Base-by-base conservation (phyloP, 352 stramenopile species). In the Globisporangium echinulatum region DNA sequence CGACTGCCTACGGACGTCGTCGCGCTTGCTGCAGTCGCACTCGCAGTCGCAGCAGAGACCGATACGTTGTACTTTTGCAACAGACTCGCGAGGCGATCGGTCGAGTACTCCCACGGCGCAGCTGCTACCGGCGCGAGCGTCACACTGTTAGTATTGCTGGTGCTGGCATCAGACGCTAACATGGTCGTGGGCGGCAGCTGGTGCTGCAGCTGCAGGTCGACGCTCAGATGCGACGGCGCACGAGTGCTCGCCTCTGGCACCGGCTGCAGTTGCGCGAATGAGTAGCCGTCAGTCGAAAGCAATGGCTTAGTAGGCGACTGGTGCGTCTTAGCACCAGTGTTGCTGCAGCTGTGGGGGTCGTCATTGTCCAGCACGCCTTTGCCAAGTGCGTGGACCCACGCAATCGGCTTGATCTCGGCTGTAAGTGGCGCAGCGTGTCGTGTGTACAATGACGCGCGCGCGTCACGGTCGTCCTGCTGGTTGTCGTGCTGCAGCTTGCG, bases 51-150 rank as follows among this genome's bases (percentile, higher is more conserved):
- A 17, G 53, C 48, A 44, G 63, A 69, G 15, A 83, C 74, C 1
- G 75, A 81, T 8, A 88, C 69, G 36, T 84, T 86, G 74, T 88
- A 88, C 55, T 88, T 88, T 49, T 83, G 65, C 52, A 88, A 54
- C 19, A 88, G 60, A 53, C 70, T 79, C 33, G 72, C 67, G 42
- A 88, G 72, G 19, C 79, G 70, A 56, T 85, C 79, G 48, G 68
- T 70, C 44, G 79, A 83, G 64, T 86, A 88, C 19, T 86, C 72
- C 59, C 70, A 76, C n/a, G 36, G 15, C 49, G 53, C 53, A 59
- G 68, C n/a, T 49, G 42, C 14, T 58, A 17, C 13, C 52, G 53
- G 25, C 25, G 25, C 25, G 25, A 49, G 51, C 1, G 14, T 37
- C 10, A 40, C 13, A 19, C 0, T 11, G 59, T 7, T 44, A 57